Base-by-base conservation (phyloP, 352 stramenopile species). In the Detonula confervacea region DNA sequence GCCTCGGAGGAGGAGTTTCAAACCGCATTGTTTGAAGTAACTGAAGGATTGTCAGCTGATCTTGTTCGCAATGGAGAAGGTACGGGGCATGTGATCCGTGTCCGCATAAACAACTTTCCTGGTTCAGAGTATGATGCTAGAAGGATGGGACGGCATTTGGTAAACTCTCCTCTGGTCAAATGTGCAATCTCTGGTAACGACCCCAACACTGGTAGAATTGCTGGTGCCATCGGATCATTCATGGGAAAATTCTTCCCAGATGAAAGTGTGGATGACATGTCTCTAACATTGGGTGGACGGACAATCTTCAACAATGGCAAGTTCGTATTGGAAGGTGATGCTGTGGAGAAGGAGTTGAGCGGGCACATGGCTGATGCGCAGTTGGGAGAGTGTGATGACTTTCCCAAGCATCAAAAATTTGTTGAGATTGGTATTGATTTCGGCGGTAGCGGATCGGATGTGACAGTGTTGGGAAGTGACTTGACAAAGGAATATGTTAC, bases 61-160 rank as follows among this genome's bases (percentile, higher is more conserved):
- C 96, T 99, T 88, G 97, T 99, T 29, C 95, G 97, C 49, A 99
- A 99, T 85, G 97, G 97, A 56, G 97, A 99, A 88, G 97, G 97
- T 14, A 98, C 96, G 25, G 94, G 97, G 56, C 97, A 99, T 90
- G 97, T 99, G 12, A 98, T 99, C 86, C 91, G 92, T 16, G 95
- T 98, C 24, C 82, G 90, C 39, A 97, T 99, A 62, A 89, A 88
- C 35, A 91, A 91, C 64, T 94, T 92, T 74, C 84, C 86, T 57
- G 90, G 90, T 37, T 87, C 81, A 11, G 82, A 90, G 61, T 74
- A 83, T 51, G 94, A 96, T 37, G 96, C 96, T 3, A 72, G 90
- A 46, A 79, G 83, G 55, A 71, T 95, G 65, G 90, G 89, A 56
- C 72, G 89, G 25, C 86, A 92, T 64, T 77, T 95, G 67, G 88